Conservation (phyloP, 2,329 filamentous ascomycete species). For the Cryphonectria naterciae region DNA sequence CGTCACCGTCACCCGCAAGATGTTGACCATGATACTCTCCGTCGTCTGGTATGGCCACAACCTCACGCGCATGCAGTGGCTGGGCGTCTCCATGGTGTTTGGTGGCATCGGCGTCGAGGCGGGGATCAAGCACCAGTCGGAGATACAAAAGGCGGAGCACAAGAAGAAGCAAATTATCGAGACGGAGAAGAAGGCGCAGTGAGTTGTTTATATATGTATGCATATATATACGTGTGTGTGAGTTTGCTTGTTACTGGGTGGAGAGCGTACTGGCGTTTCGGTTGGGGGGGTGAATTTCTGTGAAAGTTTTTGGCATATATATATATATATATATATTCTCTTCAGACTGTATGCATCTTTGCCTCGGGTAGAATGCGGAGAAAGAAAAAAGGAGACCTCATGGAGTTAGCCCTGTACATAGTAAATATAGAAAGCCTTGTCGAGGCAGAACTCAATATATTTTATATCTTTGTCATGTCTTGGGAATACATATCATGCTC, state of each 20-base stretch:
- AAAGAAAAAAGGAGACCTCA: too few species aligned
- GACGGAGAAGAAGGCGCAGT: neutral
- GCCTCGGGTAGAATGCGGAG: too few species aligned
- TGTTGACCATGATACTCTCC: constrained; percentile 98
- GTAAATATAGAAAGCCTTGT: too few species aligned
- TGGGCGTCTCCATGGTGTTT: constrained; percentile 91
- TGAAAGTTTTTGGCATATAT: neutral
- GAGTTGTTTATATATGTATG: neutral
- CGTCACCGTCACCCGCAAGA: constrained; percentile 96
- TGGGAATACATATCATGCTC: too few species aligned
- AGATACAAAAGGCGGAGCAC: constrained; percentile 75
- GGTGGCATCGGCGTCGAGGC: constrained; percentile 93
- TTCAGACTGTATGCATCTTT: too few species aligned
- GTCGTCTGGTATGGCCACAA: constrained; percentile 93
- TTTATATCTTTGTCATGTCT: neutral
- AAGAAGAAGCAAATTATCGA: neutral
- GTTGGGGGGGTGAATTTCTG: neutral
- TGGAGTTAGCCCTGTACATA: too few species aligned
- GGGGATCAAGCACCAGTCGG: constrained; percentile 78
- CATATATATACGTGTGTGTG: neutral
- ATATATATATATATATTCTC: neutral
- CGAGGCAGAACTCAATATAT: neutral
- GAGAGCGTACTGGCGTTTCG: neutral
- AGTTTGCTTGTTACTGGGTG: neutral
- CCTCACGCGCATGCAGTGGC: constrained; percentile 87